These are phyloP conservation scores for Cordyceps cicadae DNA, from an alignment of 2,329 filamentous ascomycete species.

Conservation along the genomic window DNA sequence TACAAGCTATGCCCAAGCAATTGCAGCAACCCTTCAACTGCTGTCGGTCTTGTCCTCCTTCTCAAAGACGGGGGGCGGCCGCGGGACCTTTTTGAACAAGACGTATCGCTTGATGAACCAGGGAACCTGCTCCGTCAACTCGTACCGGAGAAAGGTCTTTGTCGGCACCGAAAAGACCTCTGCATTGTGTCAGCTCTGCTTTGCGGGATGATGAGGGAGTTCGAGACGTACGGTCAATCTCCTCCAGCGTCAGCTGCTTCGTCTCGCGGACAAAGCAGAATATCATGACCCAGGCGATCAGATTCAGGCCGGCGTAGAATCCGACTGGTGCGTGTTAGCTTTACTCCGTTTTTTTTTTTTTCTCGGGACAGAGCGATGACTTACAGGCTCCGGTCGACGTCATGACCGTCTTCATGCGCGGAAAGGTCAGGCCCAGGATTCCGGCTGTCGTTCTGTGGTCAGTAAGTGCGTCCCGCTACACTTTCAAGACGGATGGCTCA, in stretches of 20 bases:
- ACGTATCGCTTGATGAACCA: constrained; percentile 31
- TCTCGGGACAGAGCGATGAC: background rate
- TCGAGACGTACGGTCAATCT: constrained; percentile 21
- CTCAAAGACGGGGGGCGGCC: constrained; percentile 24
- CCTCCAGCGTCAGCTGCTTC: constrained; percentile 38
- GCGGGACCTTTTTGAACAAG: constrained; percentile 24
- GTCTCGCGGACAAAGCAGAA: constrained; percentile 40
- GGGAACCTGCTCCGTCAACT: constrained; percentile 25
- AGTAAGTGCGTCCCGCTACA: too few species aligned
- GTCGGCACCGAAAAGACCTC: constrained; percentile 27
- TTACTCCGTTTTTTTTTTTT: rapidly evolving
- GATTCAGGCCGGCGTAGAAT: constrained; percentile 37
- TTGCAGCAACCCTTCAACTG: background rate
- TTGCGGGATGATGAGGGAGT: too few species aligned
- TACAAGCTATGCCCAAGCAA: background rate
- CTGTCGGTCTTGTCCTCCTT: constrained; percentile 4
- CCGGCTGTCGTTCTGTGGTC: constrained; percentile 24
- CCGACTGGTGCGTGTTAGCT: constrained; percentile 17
- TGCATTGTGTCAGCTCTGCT: constrained; percentile 2
- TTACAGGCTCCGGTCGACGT: constrained; percentile 23
- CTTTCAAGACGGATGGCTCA: constrained; percentile 2
- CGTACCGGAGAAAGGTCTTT: constrained; percentile 25
- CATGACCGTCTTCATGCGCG: constrained; percentile 28
- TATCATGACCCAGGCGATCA: constrained; percentile 35
- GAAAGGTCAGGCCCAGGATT: constrained; percentile 50